Evolutionary conservation across 2,329 filamentous ascomycete species (phyloP).

Genomic region (Teratosphaeriaceae sp.): DNA sequence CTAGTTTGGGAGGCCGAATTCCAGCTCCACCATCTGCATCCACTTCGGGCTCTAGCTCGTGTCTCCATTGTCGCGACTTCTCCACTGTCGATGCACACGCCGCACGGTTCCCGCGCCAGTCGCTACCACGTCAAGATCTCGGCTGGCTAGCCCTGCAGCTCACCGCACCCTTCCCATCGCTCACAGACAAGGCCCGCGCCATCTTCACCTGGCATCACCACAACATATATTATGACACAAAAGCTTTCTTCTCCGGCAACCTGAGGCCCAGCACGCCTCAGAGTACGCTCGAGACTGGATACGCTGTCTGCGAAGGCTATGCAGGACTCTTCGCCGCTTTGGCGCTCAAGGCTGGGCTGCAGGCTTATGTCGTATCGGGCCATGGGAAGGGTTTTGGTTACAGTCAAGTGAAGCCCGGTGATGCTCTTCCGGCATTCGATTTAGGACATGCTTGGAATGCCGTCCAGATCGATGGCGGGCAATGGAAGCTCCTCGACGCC

Average conservation of each 20-base stretch:
- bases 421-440: slow-evolving; percentile 55
- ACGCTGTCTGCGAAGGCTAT: slow-evolving; percentile 89
- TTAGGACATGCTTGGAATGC: slow-evolving; percentile 86
- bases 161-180: slow-evolving; percentile 73
- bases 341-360: slow-evolving; percentile 70
- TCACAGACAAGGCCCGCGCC: slow-evolving; percentile 85
- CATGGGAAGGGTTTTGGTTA: slow-evolving; percentile 86
- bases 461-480: slow-evolving; percentile 71
- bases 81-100: slow-evolving; percentile 73
- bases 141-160: slow-evolving; percentile 71
- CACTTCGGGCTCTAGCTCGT: slow-evolving; percentile 36
- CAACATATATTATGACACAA: slow-evolving; percentile 80
- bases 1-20: slow-evolving; percentile 20
- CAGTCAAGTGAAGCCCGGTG: slow-evolving; percentile 53
- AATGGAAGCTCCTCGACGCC: slow-evolving; percentile 85
- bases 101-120: slow-evolving; percentile 64
- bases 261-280: slow-evolving; percentile 60
- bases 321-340: slow-evolving; percentile 75
- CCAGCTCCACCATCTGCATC: slow-evolving; percentile 8
- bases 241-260: slow-evolving; percentile 66
- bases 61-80: slow-evolving; percentile 82
- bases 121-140: slow-evolving; percentile 61
- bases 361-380: slow-evolving; percentile 66
- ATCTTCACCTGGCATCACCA: slow-evolving; percentile 96
- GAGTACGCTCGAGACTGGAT: slow-evolving; percentile 66